Evolutionary conservation across 352 stramenopile species (phyloP).

Genomic region (Pythium rishiriense): DNA sequence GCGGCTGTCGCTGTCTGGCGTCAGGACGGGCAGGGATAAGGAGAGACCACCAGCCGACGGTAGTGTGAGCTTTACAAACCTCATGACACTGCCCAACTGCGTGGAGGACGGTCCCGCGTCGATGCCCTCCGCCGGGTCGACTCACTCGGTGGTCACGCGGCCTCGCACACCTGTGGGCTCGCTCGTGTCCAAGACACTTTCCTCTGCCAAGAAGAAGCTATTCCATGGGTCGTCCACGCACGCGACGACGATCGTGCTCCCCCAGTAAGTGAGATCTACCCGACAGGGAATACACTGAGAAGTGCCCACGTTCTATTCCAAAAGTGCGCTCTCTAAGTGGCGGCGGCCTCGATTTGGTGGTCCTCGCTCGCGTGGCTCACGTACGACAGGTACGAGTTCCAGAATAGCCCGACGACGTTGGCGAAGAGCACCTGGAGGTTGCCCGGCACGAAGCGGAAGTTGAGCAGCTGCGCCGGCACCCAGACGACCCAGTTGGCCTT

Average conservation of each 20-base stretch:
- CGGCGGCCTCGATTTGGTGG: background rate
- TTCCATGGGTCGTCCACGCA: conserved; percentile 28
- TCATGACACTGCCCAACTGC: conserved; percentile 61
- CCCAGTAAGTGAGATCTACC: conserved; percentile 17
- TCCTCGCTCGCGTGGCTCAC: conserved; percentile 47
- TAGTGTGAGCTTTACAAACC: conserved; percentile 44
- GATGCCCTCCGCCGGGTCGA: background rate
- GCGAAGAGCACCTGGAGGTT: conserved; percentile 83
- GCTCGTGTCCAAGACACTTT: conserved; percentile 57
- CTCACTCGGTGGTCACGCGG: conserved; percentile 3
- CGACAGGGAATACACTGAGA: background rate
- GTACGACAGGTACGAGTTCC: conserved; percentile 84
- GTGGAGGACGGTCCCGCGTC: conserved; percentile 26
- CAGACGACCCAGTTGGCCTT: conserved; percentile 83
- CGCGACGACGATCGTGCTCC: conserved; percentile 35
- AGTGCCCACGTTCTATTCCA: background rate
- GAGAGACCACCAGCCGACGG: conserved; percentile 18
- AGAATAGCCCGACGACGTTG: conserved; percentile 79
- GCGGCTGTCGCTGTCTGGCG: conserved; percentile 20
- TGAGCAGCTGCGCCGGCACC: conserved; percentile 79
- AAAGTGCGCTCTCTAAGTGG: background rate
- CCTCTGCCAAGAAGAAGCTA: conserved; percentile 59
- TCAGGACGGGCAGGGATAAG: conserved; percentile 2
- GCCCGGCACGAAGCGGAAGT: conserved; percentile 78
- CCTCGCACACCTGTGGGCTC: conserved; percentile 35